phyloP scores from a whole-genome alignment of 2,329 filamentous ascomycete species.

The Diaporthe aspalathi region DNA sequence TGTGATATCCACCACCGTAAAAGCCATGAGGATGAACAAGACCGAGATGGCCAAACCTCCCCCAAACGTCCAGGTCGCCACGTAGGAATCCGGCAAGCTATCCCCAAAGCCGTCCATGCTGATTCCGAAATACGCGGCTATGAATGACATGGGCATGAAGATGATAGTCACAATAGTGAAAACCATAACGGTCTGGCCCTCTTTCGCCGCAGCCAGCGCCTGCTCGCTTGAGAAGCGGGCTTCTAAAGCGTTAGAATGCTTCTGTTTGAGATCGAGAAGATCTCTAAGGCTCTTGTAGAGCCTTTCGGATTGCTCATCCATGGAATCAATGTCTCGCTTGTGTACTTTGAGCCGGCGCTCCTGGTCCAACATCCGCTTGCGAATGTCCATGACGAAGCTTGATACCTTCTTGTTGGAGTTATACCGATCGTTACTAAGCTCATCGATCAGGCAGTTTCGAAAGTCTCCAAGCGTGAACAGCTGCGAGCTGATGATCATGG shows the following conservation, averaged over 20 bases:
- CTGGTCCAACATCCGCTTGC: slow-evolving; percentile 67
- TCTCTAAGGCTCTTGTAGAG: slow-evolving; percentile 71
- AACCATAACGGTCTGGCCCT: slow-evolving; percentile 57
- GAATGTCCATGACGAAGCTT: slow-evolving; percentile 49
- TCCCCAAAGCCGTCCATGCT: slow-evolving; percentile 59
- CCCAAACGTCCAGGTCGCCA: slow-evolving; percentile 49
- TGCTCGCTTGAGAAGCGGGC: slow-evolving; percentile 71
- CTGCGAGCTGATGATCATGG: slow-evolving; percentile 63
- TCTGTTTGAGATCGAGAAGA: slow-evolving; percentile 75
- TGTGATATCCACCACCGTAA: slow-evolving; percentile 51
- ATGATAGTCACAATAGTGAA: slow-evolving; percentile 60
- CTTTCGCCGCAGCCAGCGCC: slow-evolving; percentile 67
- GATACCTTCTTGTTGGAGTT: slow-evolving; percentile 46
- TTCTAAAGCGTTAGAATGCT: slow-evolving; percentile 75
- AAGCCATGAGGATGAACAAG: slow-evolving; percentile 52
- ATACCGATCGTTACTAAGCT: slow-evolving; percentile 44
- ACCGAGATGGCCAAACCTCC: slow-evolving; percentile 54
- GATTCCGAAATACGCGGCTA: slow-evolving; percentile 57
- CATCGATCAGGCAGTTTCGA: slow-evolving; percentile 55
- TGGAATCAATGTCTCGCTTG: slow-evolving; percentile 69
- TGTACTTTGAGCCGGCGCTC: slow-evolving; percentile 67
- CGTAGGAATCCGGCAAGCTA: slow-evolving; percentile 42
- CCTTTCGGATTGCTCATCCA: slow-evolving; percentile 71
- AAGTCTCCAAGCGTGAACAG: slow-evolving; percentile 59
- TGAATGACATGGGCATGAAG: slow-evolving; percentile 58